Evolutionary conservation across 306 rosid species (phyloP).

Genomic region (Urtica urens): DNA sequence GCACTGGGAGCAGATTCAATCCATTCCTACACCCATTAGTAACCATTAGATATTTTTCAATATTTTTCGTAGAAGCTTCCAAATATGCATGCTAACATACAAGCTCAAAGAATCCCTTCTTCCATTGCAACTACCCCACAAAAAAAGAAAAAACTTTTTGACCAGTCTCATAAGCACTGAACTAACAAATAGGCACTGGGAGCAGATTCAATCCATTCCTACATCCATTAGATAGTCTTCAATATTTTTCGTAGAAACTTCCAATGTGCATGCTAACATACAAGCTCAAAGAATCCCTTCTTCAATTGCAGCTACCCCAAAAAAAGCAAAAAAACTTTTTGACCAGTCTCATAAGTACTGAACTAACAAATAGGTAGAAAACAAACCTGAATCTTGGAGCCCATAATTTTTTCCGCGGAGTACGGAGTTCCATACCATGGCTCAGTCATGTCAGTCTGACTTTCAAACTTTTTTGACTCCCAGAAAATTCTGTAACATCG

Average conservation of each 20-base stretch:
- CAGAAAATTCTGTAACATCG: slow-evolving; percentile 89
- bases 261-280: not conserved
- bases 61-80: slow-evolving; percentile 3
- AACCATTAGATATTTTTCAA: slow-evolving; percentile 2
- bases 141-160: too few species aligned
- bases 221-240: slow-evolving; percentile 17
- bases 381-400: slow-evolving; percentile 57
- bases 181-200: slow-evolving; percentile 15
- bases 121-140: too few species aligned
- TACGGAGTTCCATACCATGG: slow-evolving; percentile 94
- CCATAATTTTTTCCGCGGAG: slow-evolving; percentile 48
- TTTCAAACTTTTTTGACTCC: slow-evolving; percentile 79
- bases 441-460: slow-evolving; percentile 56
- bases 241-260: slow-evolving; percentile 1
- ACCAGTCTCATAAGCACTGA: not conserved
- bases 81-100: slow-evolving; percentile 3
- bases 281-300: too few species aligned
- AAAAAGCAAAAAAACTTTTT: too few species aligned
- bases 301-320: too few species aligned
- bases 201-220: slow-evolving; percentile 75
- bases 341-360: not conserved
- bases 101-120: too few species aligned
- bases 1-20: slow-evolving; percentile 53
- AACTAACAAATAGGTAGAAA: not conserved
- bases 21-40: slow-evolving; percentile 55